Evolutionary conservation across 2,329 filamentous ascomycete genomes (phyloP).

Genomic region (Talaromyces sp.): DNA sequence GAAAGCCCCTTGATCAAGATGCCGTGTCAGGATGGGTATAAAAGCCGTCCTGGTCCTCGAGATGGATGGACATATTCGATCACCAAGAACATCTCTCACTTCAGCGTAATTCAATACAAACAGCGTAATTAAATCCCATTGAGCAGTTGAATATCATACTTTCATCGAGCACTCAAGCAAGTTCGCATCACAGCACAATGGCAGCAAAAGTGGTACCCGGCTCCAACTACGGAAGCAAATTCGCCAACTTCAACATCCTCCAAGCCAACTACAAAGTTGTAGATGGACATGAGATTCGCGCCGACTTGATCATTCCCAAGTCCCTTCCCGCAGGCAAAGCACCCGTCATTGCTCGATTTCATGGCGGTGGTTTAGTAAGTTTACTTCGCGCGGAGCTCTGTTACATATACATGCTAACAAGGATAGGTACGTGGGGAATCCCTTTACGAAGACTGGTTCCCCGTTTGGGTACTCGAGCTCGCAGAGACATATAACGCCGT

Average conservation of each 20-base stretch:
- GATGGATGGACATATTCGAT: background rate
- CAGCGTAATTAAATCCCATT: background rate
- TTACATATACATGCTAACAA: background rate
- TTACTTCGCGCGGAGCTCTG: no score
- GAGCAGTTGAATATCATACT: background rate
- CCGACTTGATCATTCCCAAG: slow-evolving; percentile 16
- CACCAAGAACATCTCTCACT: background rate
- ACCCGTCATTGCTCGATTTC: slow-evolving; percentile 18
- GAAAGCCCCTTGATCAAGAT: background rate
- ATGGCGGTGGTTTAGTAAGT: slow-evolving; percentile 19
- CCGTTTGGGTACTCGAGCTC: slow-evolving; percentile 36
- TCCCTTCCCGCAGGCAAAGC: slow-evolving; percentile 9
- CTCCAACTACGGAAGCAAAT: background rate
- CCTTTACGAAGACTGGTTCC: slow-evolving; percentile 24
- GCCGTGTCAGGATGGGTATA: background rate
- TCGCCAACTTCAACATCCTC: slow-evolving; percentile 15
- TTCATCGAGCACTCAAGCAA: background rate
- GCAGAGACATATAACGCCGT: slow-evolving; percentile 39
- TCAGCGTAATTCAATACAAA: background rate
- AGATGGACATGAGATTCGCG: slow-evolving; percentile 16
- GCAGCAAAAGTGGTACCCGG: slow-evolving; percentile 3
- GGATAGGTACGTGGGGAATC: slow-evolving; percentile 17
- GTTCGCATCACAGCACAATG: background rate
- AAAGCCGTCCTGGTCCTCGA: background rate
- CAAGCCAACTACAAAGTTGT: slow-evolving; percentile 17